Conservation (phyloP, 495 filamentous ascomycete genomes). For the Podospora australis region DNA sequence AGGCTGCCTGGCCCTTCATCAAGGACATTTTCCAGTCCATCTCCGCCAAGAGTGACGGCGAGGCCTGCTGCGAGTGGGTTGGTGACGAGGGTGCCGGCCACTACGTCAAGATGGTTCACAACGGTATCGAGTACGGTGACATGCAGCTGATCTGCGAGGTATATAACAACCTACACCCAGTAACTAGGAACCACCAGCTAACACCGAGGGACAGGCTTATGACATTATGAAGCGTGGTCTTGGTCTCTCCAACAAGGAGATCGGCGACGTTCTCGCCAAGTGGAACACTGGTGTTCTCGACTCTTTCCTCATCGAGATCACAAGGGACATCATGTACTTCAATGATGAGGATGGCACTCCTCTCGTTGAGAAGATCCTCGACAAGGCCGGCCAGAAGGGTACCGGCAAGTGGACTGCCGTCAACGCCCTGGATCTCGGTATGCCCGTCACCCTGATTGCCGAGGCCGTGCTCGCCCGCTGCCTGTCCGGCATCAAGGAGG, state of each 20-base stretch:
- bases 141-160: constrained; percentile 99
- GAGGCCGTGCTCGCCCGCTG: constrained; percentile 95
- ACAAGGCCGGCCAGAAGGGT: constrained; percentile 98
- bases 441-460: constrained; percentile 97
- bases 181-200: background rate
- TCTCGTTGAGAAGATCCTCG: constrained; percentile 96
- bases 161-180: constrained; percentile 14
- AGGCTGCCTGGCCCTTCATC: constrained; percentile 96
- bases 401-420: constrained; percentile 99
- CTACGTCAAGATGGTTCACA: constrained; percentile 99
- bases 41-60: constrained; percentile 90
- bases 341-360: constrained; percentile 87
- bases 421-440: constrained; percentile 95
- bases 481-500: constrained; percentile 86
- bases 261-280: constrained; percentile 85
- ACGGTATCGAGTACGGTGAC: constrained; percentile 99
- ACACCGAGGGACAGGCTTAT: constrained; percentile 64
- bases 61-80: constrained; percentile 98
- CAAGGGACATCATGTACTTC: constrained; percentile 93
- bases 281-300: constrained; percentile 99
- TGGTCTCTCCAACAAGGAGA: constrained; percentile 78
- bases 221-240: constrained; percentile 98
- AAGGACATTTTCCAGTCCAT: constrained; percentile 99
- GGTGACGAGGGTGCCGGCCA: constrained; percentile 98
- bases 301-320: constrained; percentile 99